Evolutionary conservation across 805 yeast genomes (phyloP).

Genomic region (Wickerhamiella qilinensis): DNA sequence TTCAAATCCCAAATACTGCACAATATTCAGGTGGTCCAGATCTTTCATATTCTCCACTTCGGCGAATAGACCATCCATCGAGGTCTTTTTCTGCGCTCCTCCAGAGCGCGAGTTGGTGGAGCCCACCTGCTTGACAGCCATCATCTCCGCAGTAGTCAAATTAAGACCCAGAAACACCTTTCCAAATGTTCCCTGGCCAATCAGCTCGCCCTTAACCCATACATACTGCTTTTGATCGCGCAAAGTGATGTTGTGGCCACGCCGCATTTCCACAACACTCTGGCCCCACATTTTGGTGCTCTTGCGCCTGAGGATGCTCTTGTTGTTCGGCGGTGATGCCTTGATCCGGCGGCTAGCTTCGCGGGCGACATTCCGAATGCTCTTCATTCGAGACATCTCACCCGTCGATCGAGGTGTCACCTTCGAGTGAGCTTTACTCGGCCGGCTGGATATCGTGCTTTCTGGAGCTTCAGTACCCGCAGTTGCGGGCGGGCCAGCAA

Average conservation of each 20-base stretch:
- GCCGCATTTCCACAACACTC: constrained; percentile 60
- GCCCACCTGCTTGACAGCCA: constrained; percentile 91
- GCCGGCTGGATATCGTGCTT: not conserved
- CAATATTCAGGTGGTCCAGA: constrained; percentile 84
- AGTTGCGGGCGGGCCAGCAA: not conserved
- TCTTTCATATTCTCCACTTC: constrained; percentile 92
- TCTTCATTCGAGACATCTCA: constrained; percentile 55
- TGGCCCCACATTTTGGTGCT: constrained; percentile 98
- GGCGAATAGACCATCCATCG: constrained; percentile 65
- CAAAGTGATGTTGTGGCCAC: constrained; percentile 49
- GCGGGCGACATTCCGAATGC: constrained; percentile 81
- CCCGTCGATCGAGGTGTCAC: not conserved
- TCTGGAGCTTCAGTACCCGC: not conserved
- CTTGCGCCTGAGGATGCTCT: constrained; percentile 38
- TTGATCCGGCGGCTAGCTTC: constrained; percentile 53
- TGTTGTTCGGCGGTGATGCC: constrained; percentile 9
- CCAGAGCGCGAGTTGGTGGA: constrained; percentile 32
- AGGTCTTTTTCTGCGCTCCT: constrained; percentile 28
- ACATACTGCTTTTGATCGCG: constrained; percentile 66
- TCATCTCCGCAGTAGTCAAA: constrained; percentile 95
- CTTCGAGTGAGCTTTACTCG: too few relatives aligned
- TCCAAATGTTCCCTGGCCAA: constrained; percentile 95
- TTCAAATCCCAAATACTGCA: constrained; percentile 91
- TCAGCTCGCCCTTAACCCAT: constrained; percentile 94
- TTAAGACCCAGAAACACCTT: constrained; percentile 82